Base-by-base conservation (phyloP, 2,329 filamentous ascomycete species). In the Sporothrix brasiliensis region DNA sequence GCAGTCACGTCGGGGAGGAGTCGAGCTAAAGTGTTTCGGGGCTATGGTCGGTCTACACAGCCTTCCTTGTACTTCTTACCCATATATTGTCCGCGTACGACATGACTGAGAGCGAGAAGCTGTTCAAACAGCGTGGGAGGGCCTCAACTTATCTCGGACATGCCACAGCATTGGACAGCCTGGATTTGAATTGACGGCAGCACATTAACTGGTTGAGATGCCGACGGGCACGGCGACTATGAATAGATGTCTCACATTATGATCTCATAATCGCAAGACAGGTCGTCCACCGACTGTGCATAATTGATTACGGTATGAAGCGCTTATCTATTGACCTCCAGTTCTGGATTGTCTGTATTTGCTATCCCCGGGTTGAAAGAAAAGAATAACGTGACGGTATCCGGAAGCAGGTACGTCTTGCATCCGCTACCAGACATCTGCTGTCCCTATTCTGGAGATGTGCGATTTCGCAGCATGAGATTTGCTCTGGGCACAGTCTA, bases 81-180 rank as follows among this genome's bases (percentile, higher is more conserved):
- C 34, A 34, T 41, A 4, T 13, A 30, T 24, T 21, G n/a, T 21
- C 39, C 14, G 44, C 49, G 60, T 49, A 27, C 60, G 13, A 63
- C 41, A 4, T 19, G n/a, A 27, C 14, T 4, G 16, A 30, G 5
- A 19, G 19, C 9, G n/a, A 44, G 34, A 44, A 44, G 27, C 14
- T 2, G n/a, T n/a, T 44, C 60, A 19, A 10, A 49, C 60, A 63
- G 41, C 41, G 44, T 14, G 27, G 44, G 39, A 39, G 13, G 63
- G 47, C 14, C 47, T 52, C 63, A 66, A 52, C 52, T 14, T 52
- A 66, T 27, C 24, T 47, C 63, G 52, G 27, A 52, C 47, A 39
- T 27, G 47, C 27, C 61, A 34, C 34, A 34, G 34, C 34, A 34
- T 34, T 34, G 34, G 47, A 52, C 47, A 27, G 63, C 41, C 11